Conservation (phyloP, 148 eudicot genomes). For the Vaccinium corymbosum region DNA sequence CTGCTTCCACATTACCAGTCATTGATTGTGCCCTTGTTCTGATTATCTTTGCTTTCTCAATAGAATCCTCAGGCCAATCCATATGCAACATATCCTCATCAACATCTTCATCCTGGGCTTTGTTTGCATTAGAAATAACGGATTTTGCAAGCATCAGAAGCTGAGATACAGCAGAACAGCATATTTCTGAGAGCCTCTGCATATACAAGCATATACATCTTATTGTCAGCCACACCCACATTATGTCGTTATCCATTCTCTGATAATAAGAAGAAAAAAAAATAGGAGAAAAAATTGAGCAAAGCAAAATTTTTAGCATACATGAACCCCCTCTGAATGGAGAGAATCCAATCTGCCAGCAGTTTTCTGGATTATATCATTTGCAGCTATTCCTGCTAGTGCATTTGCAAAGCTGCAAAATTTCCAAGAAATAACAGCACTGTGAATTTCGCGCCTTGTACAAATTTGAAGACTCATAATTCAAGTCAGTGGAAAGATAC, state of each 20-base stretch:
- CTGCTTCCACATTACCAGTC: constrained; percentile 67
- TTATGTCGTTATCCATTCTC: not conserved
- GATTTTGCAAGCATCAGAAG: constrained; percentile 86
- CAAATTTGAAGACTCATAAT: constrained; percentile 2
- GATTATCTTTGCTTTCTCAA: constrained; percentile 76
- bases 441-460: not conserved
- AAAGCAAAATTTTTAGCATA: constrained; percentile 33
- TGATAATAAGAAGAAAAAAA: not conserved
- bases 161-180: constrained; percentile 86
- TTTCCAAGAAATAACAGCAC: not conserved
- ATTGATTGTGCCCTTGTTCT: constrained; percentile 70
- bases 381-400: constrained; percentile 65
- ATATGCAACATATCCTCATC: constrained; percentile 44
- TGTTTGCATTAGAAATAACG: constrained; percentile 63
- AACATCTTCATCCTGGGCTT: constrained; percentile 46
- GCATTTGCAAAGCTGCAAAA: constrained; percentile 78
- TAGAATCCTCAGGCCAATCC: constrained; percentile 90
- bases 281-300: not conserved
- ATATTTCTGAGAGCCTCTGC: constrained; percentile 93
- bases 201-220: constrained; percentile 3
- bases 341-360: constrained; percentile 84
- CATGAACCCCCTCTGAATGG: constrained; percentile 99
- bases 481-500: not conserved
- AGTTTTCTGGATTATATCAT: constrained; percentile 82
- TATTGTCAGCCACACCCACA: not conserved